These are phyloP conservation scores for Tulasnella sp. DNA, from an alignment of 768 basidiomycete species.

Conservation along the genomic window DNA sequence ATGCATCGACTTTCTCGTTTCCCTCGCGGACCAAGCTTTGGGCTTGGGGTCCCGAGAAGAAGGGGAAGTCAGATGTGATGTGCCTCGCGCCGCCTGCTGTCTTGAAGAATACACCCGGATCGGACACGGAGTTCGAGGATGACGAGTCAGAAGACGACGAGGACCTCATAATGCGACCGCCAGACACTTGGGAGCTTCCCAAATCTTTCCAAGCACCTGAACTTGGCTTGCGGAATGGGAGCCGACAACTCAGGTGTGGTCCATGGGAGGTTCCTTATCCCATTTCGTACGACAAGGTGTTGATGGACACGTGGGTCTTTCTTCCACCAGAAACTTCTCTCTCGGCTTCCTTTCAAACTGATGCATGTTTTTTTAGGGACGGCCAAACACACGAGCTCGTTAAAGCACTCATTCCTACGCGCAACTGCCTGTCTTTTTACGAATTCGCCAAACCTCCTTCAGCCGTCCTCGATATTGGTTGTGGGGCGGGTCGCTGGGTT, in stretches of 20 bases:
- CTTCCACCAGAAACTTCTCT: not conserved
- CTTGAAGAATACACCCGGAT: not conserved
- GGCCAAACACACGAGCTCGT: conserved; percentile 40
- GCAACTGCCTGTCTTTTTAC: conserved; percentile 49
- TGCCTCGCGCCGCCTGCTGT: not conserved
- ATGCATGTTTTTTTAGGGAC: conserved; percentile 36
- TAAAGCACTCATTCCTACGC: conserved; percentile 39
- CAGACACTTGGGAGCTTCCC: not conserved
- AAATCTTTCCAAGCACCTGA: not conserved
- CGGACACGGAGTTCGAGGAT: conserved; percentile 2
- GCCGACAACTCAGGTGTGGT: not conserved
- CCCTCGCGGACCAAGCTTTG: not conserved
- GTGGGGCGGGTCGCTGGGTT: conserved; percentile 62
- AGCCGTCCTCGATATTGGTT: conserved; percentile 61
- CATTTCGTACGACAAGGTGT: conserved; percentile 6
- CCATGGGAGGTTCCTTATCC: conserved; percentile 13
- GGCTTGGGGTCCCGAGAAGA: not conserved
- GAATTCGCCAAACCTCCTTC: conserved; percentile 39
- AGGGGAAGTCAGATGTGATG: not conserved
- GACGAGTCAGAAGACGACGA: not conserved
- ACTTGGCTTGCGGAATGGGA: conserved; percentile 2
- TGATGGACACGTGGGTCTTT: conserved; percentile 10
- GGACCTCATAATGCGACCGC: not conserved
- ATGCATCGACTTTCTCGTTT: not conserved
- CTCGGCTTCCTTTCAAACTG: not conserved